phyloP scores from a whole-genome alignment of 768 basidiomycete species.

The Chalciporus piperatus region DNA sequence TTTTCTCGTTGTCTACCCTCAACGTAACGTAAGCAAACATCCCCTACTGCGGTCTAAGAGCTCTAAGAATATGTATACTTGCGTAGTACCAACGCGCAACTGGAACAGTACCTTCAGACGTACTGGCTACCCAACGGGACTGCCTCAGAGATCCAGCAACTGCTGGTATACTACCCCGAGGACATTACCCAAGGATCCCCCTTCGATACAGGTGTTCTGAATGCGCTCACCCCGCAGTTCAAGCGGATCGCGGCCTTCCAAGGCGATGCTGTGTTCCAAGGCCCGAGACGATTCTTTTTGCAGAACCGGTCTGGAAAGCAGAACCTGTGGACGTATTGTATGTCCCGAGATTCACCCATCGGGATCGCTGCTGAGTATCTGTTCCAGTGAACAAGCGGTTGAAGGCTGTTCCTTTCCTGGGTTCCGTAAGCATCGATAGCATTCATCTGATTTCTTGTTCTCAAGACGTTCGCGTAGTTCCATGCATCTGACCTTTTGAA shows the following conservation, averaged over 20 bases:
- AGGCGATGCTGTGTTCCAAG: conserved; percentile 52
- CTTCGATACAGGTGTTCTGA: conserved; percentile 44
- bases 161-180: conserved; percentile 36
- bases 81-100: conserved; percentile 21
- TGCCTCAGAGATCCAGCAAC: conserved; percentile 15
- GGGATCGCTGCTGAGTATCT: neutral
- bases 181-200: conserved; percentile 49
- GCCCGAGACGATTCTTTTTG: conserved; percentile 46
- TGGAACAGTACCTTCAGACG: conserved; percentile 32
- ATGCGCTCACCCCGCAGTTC: conserved; percentile 46
- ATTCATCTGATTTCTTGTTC: neutral
- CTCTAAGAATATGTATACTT: neutral
- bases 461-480: conserved; percentile 24
- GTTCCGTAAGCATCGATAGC: conserved; percentile 35
- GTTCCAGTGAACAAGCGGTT: conserved; percentile 43
- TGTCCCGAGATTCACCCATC: neutral
- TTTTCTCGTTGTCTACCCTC: conserved; percentile 44
- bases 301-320: conserved; percentile 36
- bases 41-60: neutral
- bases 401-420: conserved; percentile 42
- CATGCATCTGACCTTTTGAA: conserved; percentile 44
- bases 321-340: conserved; percentile 36
- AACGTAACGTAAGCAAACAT: conserved; percentile 43
- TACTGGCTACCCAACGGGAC: conserved; percentile 30
- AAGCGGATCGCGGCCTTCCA: conserved; percentile 50